phyloP scores from a whole-genome alignment of 75 land plant genomes.

The Larix kaempferi region DNA sequence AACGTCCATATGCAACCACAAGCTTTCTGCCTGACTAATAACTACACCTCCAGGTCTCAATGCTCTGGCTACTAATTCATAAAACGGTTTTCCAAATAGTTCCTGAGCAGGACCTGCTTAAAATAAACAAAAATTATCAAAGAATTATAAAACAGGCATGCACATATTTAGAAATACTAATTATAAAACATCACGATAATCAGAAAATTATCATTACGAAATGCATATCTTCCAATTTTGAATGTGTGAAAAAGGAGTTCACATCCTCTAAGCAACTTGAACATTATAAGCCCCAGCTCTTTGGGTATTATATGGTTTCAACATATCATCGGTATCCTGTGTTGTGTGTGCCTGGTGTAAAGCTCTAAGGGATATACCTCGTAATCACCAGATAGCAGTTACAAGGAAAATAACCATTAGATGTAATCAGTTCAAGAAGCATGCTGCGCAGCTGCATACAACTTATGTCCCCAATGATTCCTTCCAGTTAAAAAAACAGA shows the following conservation, averaged over 20 bases:
- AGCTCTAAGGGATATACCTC: background rate
- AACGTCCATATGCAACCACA: conserved; percentile 92
- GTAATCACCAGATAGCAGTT: background rate
- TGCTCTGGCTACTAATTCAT: conserved; percentile 74
- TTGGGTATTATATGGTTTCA: background rate
- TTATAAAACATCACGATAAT: no score
- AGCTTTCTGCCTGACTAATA: conserved; percentile 87
- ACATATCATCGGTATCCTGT: background rate
- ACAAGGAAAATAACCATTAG: background rate
- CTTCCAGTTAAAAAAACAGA: conserved; percentile 1
- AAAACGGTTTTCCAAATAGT: conserved; percentile 94
- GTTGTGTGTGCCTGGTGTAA: background rate
- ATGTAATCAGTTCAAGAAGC: background rate
- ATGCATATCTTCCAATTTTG: background rate
- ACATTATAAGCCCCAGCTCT: background rate
- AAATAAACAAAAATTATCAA: conserved; percentile 4
- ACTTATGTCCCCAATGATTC: background rate
- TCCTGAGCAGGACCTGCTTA: conserved; percentile 86
- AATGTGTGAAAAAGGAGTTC: background rate
- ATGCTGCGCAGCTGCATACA: background rate
- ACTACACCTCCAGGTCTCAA: conserved; percentile 93
- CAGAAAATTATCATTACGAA: no score
- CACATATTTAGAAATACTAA: no score
- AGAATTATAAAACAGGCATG: background rate
- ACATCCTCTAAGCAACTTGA: background rate